Conservation (phyloP, 768 basidiomycete species). For the Suillus lakei region DNA sequence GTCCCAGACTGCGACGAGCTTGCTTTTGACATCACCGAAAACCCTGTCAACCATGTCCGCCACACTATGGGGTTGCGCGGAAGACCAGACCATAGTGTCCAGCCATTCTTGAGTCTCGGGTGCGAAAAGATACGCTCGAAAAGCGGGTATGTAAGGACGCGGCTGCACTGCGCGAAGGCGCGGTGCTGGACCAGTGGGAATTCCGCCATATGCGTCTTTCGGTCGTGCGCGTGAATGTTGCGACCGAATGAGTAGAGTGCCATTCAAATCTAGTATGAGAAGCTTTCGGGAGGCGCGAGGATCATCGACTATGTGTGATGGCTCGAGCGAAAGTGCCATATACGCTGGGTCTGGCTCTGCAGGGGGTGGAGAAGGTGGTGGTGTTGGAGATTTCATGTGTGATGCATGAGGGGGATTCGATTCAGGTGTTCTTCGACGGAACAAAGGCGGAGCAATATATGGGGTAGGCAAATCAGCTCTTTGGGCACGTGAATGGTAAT, state of each 20-base stretch:
- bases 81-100: conserved; percentile 90
- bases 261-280: conserved; percentile 77
- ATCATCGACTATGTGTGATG: conserved; percentile 31
- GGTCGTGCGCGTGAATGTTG: conserved; percentile 36
- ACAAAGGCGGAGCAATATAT: conserved; percentile 9
- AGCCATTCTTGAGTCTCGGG: conserved; percentile 65
- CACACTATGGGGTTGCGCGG: conserved; percentile 82
- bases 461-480: conserved; percentile 5
- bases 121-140: conserved; percentile 68
- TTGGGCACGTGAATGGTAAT: conserved; percentile 1
- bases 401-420: conserved; percentile 5
- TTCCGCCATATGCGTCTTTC: conserved; percentile 7
- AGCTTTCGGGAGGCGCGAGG: conserved; percentile 55
- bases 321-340: conserved; percentile 34
- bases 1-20: conserved; percentile 74
- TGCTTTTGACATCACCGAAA: conserved; percentile 50
- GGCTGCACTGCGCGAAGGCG: conserved; percentile 51
- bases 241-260: conserved; percentile 70
- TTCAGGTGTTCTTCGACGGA: conserved; percentile 16
- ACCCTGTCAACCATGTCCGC: conserved; percentile 70
- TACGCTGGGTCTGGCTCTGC: conserved; percentile 40
- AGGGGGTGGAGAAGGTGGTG: conserved; percentile 11
- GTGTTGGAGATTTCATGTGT: conserved; percentile 11
- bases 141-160: conserved; percentile 68
- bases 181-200: neutral